A percentile compares a stretch with the other conserved stretches of the same genome.
phyloP scores from a whole-genome alignment of 148 eudicot genomes.

The Fagopyrum esculentum region DNA sequence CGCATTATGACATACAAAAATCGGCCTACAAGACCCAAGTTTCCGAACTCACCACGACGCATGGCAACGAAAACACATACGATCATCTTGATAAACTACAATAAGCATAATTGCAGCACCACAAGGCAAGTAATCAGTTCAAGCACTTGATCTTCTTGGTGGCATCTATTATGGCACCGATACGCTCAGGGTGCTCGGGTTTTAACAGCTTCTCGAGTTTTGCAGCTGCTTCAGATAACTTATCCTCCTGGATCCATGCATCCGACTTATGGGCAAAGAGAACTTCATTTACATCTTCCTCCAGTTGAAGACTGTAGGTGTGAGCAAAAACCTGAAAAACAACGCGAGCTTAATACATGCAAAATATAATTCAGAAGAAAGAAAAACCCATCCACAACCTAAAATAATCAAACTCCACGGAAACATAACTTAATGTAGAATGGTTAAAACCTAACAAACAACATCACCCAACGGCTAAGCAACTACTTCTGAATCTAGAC shows the following conservation, averaged over 20 bases:
- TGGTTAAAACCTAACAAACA: background rate
- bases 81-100: background rate
- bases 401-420: background rate
- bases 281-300: constrained; percentile 91
- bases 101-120: background rate
- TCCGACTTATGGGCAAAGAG: constrained; percentile 63
- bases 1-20: background rate
- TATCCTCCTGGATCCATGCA: constrained; percentile 23
- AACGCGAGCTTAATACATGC: background rate
- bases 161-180: constrained; percentile 34
- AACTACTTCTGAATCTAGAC: background rate
- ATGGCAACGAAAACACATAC: background rate
- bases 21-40: background rate
- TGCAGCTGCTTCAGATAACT: constrained; percentile 43
- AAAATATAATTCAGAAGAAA: background rate
- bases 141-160: constrained; percentile 53
- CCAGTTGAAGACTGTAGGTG: constrained; percentile 67
- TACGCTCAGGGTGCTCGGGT: constrained; percentile 37
- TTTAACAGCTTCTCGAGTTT: constrained; percentile 42
- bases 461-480: background rate
- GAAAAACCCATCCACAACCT: background rate
- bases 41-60: background rate
- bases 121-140: constrained; percentile 13
- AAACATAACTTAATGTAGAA: background rate
- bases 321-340: constrained; percentile 58